phyloP scores from a whole-genome alignment of 192 early-diverging fungal genomes.

The Podochytrium sp. region DNA sequence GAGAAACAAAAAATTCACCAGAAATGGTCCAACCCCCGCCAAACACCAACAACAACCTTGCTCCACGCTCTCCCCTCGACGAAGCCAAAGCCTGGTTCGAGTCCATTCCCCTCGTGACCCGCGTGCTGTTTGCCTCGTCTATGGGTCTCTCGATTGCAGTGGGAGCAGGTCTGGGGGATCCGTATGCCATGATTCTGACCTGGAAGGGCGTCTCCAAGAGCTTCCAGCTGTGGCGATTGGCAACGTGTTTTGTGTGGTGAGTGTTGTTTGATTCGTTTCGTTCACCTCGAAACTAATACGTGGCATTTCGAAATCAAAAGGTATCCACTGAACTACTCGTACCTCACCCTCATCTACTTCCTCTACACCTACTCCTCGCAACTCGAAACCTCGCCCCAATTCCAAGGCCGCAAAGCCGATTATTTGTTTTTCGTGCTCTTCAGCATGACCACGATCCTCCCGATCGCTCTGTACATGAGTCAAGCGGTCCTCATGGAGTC shows the following conservation, averaged over 20 bases:
- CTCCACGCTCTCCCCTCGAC: conserved; percentile 41
- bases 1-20: too few species aligned
- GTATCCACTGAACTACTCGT: conserved; percentile 55
- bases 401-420: conserved; percentile 72
- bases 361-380: conserved; percentile 71
- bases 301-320: conserved; percentile 2
- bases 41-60: conserved; percentile 20
- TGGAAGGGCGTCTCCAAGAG: conserved; percentile 56
- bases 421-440: conserved; percentile 79
- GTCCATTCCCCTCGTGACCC: conserved; percentile 64
- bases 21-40: background rate
- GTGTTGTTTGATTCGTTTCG: background rate
- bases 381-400: conserved; percentile 68
- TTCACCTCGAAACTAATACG: background rate
- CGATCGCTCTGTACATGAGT: conserved; percentile 17
- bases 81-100: conserved; percentile 56
- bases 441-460: conserved; percentile 46
- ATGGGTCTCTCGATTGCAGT: conserved; percentile 50
- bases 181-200: conserved; percentile 49
- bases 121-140: conserved; percentile 54
- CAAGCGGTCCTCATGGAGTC: conserved; percentile 49
- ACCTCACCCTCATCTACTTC: conserved; percentile 74
- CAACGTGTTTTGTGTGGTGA: conserved; percentile 19
- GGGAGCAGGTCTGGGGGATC: conserved; percentile 43
- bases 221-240: conserved; percentile 55